Evolutionary conservation across 139 green algal species (phyloP).

Genomic region (Haematococcus lacustris): DNA sequence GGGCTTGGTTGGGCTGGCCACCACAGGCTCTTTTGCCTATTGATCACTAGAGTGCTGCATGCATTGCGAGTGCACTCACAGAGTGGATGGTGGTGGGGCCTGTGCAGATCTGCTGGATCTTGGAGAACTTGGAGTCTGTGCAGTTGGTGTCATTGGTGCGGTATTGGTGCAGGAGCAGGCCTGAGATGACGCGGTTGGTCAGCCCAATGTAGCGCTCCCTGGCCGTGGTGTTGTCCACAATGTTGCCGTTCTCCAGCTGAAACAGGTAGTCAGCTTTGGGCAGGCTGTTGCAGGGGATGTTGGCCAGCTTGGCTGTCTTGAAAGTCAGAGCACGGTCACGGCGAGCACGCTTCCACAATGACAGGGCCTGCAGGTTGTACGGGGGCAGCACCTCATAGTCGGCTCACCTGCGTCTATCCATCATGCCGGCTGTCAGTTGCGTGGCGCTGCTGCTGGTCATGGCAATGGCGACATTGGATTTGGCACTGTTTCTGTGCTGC

Average conservation of each 20-base stretch:
- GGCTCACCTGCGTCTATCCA: no score
- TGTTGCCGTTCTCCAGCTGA: constrained; percentile 51
- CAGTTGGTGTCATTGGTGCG: constrained; percentile 52
- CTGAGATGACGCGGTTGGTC: constrained; percentile 64
- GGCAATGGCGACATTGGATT: no score
- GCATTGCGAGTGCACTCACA: no score
- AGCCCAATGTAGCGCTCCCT: constrained; percentile 54
- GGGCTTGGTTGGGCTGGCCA: no score
- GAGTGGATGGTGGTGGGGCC: constrained; percentile 17
- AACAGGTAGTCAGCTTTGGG: constrained; percentile 32
- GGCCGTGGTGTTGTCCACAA: constrained; percentile 20
- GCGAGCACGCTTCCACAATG: constrained; percentile 56
- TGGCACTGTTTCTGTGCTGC: no score
- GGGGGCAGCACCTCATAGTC: no score
- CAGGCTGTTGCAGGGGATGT: constrained; percentile 37
- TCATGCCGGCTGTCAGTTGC: no score
- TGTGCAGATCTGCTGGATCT: constrained; percentile 57
- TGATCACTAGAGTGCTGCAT: no score
- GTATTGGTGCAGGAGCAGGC: constrained; percentile 63
- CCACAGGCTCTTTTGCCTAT: no score
- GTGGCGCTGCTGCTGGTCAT: no score
- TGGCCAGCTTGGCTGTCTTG: constrained; percentile 49
- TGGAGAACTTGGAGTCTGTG: constrained; percentile 53
- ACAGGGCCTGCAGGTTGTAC: constrained; percentile 37
- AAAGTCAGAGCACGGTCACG: constrained; percentile 19